phyloP scores from a whole-genome alignment of 1,284 basidiomycete species.

The Polyporus tsugae region DNA sequence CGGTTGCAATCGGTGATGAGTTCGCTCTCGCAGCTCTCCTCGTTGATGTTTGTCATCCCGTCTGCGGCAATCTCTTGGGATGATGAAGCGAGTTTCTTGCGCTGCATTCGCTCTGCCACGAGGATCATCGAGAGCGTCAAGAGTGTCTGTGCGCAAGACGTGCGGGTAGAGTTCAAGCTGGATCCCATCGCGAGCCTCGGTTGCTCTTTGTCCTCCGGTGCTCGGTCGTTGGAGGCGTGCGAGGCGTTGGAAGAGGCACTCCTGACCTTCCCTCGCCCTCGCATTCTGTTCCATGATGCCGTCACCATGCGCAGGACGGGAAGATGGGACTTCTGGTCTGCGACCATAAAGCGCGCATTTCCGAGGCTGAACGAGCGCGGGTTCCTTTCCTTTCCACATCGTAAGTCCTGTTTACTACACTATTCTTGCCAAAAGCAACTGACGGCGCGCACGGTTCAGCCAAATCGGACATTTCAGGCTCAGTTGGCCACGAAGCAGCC shows the following conservation, averaged over 20 bases:
- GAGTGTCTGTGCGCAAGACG: background rate
- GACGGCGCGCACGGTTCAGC: background rate
- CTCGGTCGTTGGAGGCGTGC: background rate
- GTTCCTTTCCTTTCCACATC: background rate
- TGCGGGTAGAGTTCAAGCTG: background rate
- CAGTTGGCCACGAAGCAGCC: background rate
- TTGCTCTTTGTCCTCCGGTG: background rate
- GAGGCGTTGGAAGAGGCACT: background rate
- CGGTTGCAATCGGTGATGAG: background rate
- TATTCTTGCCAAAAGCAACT: background rate
- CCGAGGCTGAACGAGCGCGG: background rate
- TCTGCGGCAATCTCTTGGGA: background rate
- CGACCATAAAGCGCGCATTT: background rate
- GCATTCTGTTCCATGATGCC: background rate
- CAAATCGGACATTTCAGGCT: background rate
- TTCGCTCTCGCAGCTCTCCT: background rate
- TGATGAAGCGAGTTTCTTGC: background rate
- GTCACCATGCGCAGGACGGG: background rate
- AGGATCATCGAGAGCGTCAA: background rate
- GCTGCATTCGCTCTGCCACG: background rate
- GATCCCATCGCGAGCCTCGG: background rate
- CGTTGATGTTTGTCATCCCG: background rate
- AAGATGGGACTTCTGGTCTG: background rate
- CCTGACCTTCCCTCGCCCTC: background rate
- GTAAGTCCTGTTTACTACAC: background rate